Conservation (phyloP, 768 basidiomycete genomes). For the Mycena galopus region DNA sequence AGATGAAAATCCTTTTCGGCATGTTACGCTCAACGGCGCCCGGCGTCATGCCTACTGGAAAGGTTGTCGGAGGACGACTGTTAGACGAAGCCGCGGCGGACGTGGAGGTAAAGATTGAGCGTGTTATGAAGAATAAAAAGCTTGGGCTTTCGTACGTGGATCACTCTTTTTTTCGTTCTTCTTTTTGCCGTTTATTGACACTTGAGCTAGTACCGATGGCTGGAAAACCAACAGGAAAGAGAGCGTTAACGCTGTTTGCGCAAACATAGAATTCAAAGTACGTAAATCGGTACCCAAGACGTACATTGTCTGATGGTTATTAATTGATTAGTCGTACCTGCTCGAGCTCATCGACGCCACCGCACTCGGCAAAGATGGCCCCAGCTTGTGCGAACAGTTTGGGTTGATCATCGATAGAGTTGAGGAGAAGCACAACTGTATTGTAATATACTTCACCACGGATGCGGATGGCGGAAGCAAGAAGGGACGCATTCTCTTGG, state of each 20-base stretch:
- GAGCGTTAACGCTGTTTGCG: constrained; percentile 1
- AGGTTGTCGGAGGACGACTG: constrained; percentile 17
- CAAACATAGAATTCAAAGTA: not conserved
- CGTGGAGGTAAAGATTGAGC: constrained; percentile 9
- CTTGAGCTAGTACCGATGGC: constrained; percentile 21
- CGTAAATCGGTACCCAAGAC: not conserved
- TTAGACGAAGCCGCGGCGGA: constrained; percentile 1
- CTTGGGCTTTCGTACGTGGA: constrained; percentile 10
- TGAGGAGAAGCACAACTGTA: constrained; percentile 20
- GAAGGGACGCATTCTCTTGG: too few relatives aligned
- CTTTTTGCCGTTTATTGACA: not conserved
- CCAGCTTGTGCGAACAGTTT: not conserved
- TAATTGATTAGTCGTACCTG: not conserved
- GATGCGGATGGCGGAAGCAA: too few relatives aligned
- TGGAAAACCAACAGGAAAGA: not conserved
- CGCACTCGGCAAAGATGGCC: constrained; percentile 14
- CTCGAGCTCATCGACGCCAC: constrained; percentile 26
- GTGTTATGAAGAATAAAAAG: not conserved
- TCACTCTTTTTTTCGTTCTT: not conserved
- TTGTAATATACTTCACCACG: too few relatives aligned
- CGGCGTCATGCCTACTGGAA: not conserved
- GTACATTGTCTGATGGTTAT: not conserved
- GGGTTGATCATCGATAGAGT: constrained; percentile 12
- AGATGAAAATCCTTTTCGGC: constrained; percentile 18
- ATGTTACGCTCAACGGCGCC: constrained; percentile 19